Base-by-base conservation (phyloP, 2,329 filamentous ascomycete species). In the Fusarium nanum region DNA sequence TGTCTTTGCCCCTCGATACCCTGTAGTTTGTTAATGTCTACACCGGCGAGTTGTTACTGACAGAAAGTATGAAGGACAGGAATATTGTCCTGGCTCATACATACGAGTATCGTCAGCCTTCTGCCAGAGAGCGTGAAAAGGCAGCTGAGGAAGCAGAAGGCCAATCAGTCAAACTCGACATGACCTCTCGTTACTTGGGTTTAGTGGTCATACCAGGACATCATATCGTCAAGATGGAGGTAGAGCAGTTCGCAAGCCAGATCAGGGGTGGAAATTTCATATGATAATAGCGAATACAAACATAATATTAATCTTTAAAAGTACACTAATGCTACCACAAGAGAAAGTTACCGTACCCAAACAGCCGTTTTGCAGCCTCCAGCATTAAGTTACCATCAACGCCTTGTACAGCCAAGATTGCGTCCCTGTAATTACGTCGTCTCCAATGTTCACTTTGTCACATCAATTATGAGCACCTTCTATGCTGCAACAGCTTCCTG, bases 51-150 rank as follows among this genome's bases (percentile, higher is more conserved):
- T 22, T 11, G 4, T n/a, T 41, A 53, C 49, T 53, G 14, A 53
- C n/a, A 40, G 16, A 27, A 14, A 4, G 18, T n/a, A 10, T 41
- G 11, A 53, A 97, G 94, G 92, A 97, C 67, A 89, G 88, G 75
- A 98, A 99, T 76, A 87, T 98, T 70, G 93, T 99, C 55, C 88
- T 99, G 55, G 87, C 91, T 37, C 87, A 92, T 71, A 93, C 95
- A 0, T 92, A 96, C 80, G 96, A 99, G 81, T 98, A 98, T 81
- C 92, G 95, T 4, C 87, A 89, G 61, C 94, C 94, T 3, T 87
- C 89, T 3, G 78, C 81, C 20, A 81, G 85, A 42, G 81, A 84
- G 56, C 73, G 81, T 6, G 78, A 80, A 12, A 81, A 82, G 57
- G 78, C 80, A 18, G 76, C 78, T 20, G 70, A 71, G 48, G 71